Evolutionary conservation across 164 flowering plant genomes (phyloP), one percentile per base, ranked within the genome.

Genomic region (Macadamia tetraphylla): DNA sequence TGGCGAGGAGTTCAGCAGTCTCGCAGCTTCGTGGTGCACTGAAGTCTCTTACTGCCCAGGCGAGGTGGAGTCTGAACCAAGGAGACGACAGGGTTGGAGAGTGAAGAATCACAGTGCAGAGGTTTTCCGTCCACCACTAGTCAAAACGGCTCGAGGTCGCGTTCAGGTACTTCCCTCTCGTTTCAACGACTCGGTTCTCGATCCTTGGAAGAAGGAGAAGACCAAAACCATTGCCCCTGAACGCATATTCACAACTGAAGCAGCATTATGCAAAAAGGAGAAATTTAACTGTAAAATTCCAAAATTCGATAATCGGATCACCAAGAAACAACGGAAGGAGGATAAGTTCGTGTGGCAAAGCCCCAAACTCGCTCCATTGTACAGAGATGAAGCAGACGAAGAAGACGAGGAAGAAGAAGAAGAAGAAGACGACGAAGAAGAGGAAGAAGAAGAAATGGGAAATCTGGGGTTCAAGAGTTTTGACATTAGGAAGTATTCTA

Each of bases 101-200:
- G 64, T 51, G 31, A 71, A 58, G 40, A 71, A 56, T 12, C 63
- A 46, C 48, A 56, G 70, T 18, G 57, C 42, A 11, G 79, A 71
- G 42, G 70, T 46, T 17, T 46, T 35, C 61, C 80, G 73, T n/a
- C 78, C 83, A 44, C 76, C 82, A 1, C 48, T 81, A 18, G 76
- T 78, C 68, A 84, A 65, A 53, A 81, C 87, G 17, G 78, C 89
- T 0, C 80, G 87, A 14, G 87, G 88, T 3, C 83, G 90, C 0
- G 65, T 76, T 51, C 85, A 76, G 75, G 84, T 77, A 29, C 75
- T 80, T 31, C 90, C 96, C 61, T 83, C 91, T 42, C 80, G 80
- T 61, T 84, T 81, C 68, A 79, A 57, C 32, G 88, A 85, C 66
- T 82, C 88, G 8, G 82, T 85, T 67, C 63, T 80, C 53, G 79